phyloP scores from a whole-genome alignment of 1,284 basidiomycete species.

The Lentinula novae-zelandiae region DNA sequence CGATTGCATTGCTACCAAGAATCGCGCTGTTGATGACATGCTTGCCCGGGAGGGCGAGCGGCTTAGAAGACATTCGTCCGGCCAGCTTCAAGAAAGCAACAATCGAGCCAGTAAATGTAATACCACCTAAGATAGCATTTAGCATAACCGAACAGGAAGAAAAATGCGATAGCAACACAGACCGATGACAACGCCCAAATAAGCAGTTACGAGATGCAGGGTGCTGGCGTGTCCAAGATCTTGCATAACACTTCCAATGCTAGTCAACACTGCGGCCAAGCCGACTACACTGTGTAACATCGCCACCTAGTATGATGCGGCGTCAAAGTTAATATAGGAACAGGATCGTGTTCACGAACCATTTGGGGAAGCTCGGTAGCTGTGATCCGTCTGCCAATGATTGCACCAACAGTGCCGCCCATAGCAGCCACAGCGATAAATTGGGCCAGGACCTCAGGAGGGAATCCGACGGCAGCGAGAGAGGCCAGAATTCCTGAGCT shows the following conservation, averaged over 20 bases:
- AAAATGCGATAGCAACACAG: slow-evolving; percentile 15
- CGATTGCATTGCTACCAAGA: slow-evolving; percentile 62
- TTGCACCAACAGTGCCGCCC: slow-evolving; percentile 58
- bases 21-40: slow-evolving; percentile 72
- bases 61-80: slow-evolving; percentile 71
- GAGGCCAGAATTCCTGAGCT: slow-evolving; percentile 77
- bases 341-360: slow-evolving; percentile 36
- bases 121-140: slow-evolving; percentile 41
- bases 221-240: slow-evolving; percentile 62
- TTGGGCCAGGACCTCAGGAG: slow-evolving; percentile 68
- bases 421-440: slow-evolving; percentile 73
- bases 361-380: slow-evolving; percentile 84
- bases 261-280: slow-evolving; percentile 81
- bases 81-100: slow-evolving; percentile 87
- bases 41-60: slow-evolving; percentile 67
- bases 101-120: slow-evolving; percentile 80
- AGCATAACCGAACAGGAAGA: background rate
- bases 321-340: background rate
- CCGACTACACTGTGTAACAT: slow-evolving; percentile 77
- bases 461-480: slow-evolving; percentile 76
- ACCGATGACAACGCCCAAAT: slow-evolving; percentile 82
- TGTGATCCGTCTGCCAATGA: slow-evolving; percentile 78
- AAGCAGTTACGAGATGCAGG: slow-evolving; percentile 77
- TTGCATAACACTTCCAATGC: slow-evolving; percentile 73
- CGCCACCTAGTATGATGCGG: slow-evolving; percentile 27